A percentile compares a stretch with the other conserved stretches of the same genome.
These are phyloP conservation scores for Rhodomyrtus psidioides DNA, from an alignment of 441 rosid species.

Conservation along the genomic window DNA sequence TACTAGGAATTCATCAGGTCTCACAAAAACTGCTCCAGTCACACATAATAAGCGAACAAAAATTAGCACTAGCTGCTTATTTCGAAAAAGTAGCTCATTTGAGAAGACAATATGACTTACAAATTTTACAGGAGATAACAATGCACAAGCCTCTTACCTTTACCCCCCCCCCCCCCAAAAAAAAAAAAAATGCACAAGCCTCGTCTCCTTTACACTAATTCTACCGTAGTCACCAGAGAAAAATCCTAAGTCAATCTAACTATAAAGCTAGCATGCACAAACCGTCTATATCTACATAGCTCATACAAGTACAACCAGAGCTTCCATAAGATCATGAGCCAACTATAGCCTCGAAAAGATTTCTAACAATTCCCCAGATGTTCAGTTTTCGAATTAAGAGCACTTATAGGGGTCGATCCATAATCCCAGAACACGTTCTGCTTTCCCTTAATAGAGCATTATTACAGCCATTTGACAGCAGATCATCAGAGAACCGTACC, in stretches of 20 bases:
- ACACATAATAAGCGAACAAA: background rate
- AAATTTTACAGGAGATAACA: too few relatives aligned
- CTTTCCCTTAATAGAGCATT: background rate
- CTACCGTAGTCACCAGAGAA: background rate
- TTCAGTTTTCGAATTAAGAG: background rate
- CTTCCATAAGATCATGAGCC: background rate
- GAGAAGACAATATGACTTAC: background rate
- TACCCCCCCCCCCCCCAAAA: too few relatives aligned
- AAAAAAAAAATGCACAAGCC: background rate
- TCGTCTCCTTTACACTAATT: background rate
- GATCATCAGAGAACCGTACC: background rate
- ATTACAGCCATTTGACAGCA: background rate
- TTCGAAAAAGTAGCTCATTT: background rate
- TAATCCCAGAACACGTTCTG: background rate
- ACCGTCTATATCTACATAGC: background rate
- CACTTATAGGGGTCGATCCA: background rate
- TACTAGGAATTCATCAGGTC: background rate
- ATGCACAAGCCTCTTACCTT: background rate
- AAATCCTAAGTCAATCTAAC: background rate
- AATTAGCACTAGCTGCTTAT: background rate
- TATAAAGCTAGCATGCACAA: background rate
- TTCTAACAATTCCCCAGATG: background rate
- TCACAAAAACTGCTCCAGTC: background rate
- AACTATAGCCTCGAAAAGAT: background rate
- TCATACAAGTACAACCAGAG: background rate